Percentiles rank a stretch among this genome's conserved stretches.
Evolutionary conservation across 768 basidiomycete genomes (phyloP).

Genomic region (Leucocoprinus sp.): DNA sequence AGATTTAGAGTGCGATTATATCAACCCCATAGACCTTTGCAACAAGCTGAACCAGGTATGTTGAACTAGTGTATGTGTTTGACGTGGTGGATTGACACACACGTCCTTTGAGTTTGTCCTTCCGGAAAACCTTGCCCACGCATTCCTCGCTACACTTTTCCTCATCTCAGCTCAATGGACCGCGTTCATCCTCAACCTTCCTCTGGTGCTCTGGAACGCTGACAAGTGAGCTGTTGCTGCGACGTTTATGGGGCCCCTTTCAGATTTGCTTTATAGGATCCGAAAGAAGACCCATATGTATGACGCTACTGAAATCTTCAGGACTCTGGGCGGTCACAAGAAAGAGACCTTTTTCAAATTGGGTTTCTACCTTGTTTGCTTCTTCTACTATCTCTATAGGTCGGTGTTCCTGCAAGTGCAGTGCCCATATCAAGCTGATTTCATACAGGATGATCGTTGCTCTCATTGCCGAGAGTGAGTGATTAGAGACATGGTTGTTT

Average conservation of each 20-base stretch:
- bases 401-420: constrained; percentile 30
- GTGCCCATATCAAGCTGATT: constrained; percentile 5
- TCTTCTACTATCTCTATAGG: constrained; percentile 91
- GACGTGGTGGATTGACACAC: not conserved
- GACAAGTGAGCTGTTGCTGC: constrained; percentile 65
- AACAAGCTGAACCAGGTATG: constrained; percentile 95
- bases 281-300: constrained; percentile 95
- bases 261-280: constrained; percentile 46
- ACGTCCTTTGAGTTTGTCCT: constrained; percentile 69
- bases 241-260: not conserved
- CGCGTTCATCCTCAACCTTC: constrained; percentile 84
- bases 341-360: constrained; percentile 95
- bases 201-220: constrained; percentile 81
- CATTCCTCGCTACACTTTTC: constrained; percentile 85
- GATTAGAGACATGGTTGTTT: constrained; percentile 9
- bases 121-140: constrained; percentile 93
- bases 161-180: constrained; percentile 94
- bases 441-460: constrained; percentile 72
- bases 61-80: not conserved
- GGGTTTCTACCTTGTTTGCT: constrained; percentile 85
- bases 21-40: constrained; percentile 99
- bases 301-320: constrained; percentile 98
- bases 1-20: constrained; percentile 98
- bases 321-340: constrained; percentile 88
- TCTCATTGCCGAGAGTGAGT: constrained; percentile 74